phyloP scores from a whole-genome alignment of 139 green algal genomes.

The Yamagishiella unicocca region DNA sequence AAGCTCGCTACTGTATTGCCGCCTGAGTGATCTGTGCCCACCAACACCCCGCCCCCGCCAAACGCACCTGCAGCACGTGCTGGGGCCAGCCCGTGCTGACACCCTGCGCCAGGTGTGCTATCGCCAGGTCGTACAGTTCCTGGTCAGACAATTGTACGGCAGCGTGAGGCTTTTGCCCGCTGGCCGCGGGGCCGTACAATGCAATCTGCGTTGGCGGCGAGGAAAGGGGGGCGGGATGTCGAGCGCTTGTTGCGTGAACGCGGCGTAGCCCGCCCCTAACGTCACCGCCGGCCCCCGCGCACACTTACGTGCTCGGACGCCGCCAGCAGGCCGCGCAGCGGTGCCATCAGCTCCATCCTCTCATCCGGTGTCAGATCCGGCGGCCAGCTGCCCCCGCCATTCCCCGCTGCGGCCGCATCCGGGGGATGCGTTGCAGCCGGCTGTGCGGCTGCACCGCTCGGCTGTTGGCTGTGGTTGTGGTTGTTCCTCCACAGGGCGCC shows the following conservation, averaged over 20 bases:
- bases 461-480: background rate
- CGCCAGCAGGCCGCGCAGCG: background rate
- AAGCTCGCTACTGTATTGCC: too few relatives aligned
- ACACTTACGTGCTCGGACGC: conserved; percentile 33
- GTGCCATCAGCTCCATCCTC: conserved; percentile 42
- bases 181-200: conserved; percentile 27
- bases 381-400: background rate
- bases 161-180: conserved; percentile 11
- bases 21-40: too few relatives aligned
- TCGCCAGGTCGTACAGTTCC: conserved; percentile 50
- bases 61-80: conserved; percentile 48
- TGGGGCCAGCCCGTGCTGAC: conserved; percentile 42
- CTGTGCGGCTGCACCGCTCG: background rate
- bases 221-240: background rate
- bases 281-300: too few relatives aligned
- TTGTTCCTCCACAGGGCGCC: conserved; percentile 20
- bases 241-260: too few relatives aligned
- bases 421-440: background rate
- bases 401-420: background rate
- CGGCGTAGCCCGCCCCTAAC: too few relatives aligned
- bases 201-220: background rate
- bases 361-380: conserved; percentile 31
- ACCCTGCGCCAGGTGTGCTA: conserved; percentile 42
- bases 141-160: conserved; percentile 11
- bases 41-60: too few relatives aligned